Conservation (phyloP, 116 monocot species). For the Dioscorea cayenensis region DNA sequence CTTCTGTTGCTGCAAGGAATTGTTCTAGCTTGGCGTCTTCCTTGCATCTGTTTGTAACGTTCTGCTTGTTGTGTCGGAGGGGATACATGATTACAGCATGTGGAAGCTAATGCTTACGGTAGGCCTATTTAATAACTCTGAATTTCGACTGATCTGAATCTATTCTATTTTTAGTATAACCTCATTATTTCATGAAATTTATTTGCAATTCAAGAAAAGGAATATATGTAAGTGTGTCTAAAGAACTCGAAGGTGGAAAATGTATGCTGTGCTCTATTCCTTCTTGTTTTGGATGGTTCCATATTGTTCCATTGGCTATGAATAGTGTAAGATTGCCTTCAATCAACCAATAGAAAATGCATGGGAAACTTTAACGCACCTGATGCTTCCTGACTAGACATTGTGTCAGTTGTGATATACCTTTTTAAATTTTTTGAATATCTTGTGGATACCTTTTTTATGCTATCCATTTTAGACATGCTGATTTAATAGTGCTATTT, state of each 20-base stretch:
- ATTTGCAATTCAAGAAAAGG: too few relatives aligned
- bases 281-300: too few relatives aligned
- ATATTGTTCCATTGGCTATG: too few relatives aligned
- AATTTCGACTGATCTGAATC: too few relatives aligned
- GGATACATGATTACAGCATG: constrained; percentile 67
- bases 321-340: too few relatives aligned
- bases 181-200: neutral
- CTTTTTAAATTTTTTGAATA: too few relatives aligned
- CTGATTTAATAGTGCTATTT: neutral
- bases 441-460: neutral
- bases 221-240: too few relatives aligned
- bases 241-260: too few relatives aligned
- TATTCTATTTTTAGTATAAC: neutral
- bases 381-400: neutral
- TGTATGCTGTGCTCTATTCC: too few relatives aligned
- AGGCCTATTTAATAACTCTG: neutral
- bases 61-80: constrained; percentile 77
- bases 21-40: constrained; percentile 80
- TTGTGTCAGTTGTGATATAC: neutral
- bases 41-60: constrained; percentile 88
- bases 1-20: constrained; percentile 53
- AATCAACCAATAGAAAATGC: too few relatives aligned
- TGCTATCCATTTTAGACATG: neutral
- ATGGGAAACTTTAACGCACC: too few relatives aligned
- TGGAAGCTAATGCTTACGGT: constrained; percentile 91